Percentiles rank a stretch among this genome's conserved stretches.
These are phyloP conservation scores for Phalaenopsis hybrid DNA, from an alignment of 116 monocot genomes.

Conservation along the genomic window DNA sequence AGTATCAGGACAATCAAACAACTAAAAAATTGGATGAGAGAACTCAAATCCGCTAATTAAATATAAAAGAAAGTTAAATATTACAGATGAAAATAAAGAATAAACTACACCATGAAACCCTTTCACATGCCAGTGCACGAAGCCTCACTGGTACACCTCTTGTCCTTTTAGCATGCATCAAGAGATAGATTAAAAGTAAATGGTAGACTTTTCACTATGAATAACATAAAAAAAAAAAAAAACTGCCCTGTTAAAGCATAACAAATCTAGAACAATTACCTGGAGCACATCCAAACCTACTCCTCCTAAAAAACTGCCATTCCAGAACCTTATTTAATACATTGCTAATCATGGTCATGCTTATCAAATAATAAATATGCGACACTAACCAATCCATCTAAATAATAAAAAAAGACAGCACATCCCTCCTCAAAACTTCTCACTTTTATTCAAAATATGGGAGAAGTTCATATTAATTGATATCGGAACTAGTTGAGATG, in stretches of 20 bases:
- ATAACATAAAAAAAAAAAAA: background rate
- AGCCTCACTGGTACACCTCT: background rate
- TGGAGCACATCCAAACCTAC: background rate
- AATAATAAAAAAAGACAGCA: background rate
- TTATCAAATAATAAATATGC: background rate
- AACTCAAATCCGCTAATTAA: background rate
- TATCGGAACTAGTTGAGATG: no score
- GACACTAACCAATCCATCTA: background rate
- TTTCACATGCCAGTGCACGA: no score
- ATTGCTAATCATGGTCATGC: background rate
- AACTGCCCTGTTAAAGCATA: background rate
- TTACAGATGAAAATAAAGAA: background rate
- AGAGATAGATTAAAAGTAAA: background rate
- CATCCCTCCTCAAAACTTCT: background rate
- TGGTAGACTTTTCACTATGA: background rate
- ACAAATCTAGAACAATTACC: background rate
- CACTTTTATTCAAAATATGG: background rate
- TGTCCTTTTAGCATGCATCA: background rate
- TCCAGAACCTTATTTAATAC: background rate
- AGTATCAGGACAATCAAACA: background rate
- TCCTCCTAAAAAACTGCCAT: background rate
- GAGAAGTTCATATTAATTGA: background rate
- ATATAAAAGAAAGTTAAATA: background rate
- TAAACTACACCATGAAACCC: no score
- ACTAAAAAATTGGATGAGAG: background rate